Conservation (phyloP, 2,329 filamentous ascomycete genomes). For the Stylonectria norvegica region DNA sequence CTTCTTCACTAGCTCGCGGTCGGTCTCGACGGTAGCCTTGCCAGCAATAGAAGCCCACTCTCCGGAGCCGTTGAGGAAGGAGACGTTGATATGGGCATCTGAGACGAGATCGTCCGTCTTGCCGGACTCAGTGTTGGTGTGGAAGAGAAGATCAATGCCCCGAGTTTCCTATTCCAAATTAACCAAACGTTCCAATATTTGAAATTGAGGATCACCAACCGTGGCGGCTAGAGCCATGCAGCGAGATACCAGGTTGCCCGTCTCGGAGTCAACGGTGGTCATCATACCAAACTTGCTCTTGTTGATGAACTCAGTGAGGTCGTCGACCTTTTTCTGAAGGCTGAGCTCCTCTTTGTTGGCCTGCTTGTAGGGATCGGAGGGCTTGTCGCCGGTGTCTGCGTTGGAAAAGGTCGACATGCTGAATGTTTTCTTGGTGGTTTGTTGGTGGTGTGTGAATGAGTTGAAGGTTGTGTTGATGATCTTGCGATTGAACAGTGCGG, state of each 20-base stretch:
- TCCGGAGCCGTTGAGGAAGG: conserved; percentile 71
- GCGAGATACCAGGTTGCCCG: conserved; percentile 69
- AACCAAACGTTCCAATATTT: not conserved
- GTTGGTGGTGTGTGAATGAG: conserved; percentile 4
- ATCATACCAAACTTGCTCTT: conserved; percentile 83
- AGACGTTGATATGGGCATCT: conserved; percentile 74
- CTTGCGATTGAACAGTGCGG: too few species aligned
- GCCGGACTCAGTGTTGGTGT: conserved; percentile 85
- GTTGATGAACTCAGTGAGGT: conserved; percentile 67
- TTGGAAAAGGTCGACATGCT: conserved; percentile 51
- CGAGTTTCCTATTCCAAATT: conserved; percentile 59
- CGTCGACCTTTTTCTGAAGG: conserved; percentile 72
- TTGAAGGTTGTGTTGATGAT: not conserved
- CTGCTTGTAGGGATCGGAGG: conserved; percentile 75
- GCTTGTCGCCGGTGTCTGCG: conserved; percentile 57
- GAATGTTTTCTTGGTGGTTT: conserved; percentile 10
- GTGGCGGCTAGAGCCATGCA: conserved; percentile 82
- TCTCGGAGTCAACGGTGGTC: conserved; percentile 68
- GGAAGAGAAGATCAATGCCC: conserved; percentile 80
- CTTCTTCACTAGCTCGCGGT: conserved; percentile 65
- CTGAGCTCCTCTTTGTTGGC: conserved; percentile 63
- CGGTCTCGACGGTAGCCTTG: conserved; percentile 63
- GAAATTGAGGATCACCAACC: conserved; percentile 39
- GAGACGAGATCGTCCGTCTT: conserved; percentile 77
- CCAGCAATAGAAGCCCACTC: conserved; percentile 90